Percentiles rank a stretch among this genome's conserved stretches.
Evolutionary conservation across 1,139 yeast species (phyloP).

Genomic region (Petasospora rhodanensis): DNA sequence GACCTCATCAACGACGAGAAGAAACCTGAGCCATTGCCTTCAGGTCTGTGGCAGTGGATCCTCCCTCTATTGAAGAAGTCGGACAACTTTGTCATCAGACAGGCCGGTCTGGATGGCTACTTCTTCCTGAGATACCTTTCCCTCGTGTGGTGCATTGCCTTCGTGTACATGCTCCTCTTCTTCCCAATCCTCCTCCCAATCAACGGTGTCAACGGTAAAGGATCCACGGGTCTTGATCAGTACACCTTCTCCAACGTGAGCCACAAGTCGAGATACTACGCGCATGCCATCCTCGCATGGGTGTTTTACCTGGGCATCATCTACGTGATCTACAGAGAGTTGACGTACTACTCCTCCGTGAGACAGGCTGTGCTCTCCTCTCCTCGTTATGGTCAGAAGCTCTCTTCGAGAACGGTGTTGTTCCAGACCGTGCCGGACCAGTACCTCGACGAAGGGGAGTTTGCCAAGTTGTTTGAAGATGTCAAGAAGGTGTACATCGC

Average conservation of each 20-base stretch:
- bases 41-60: conserved; percentile 63
- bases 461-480: conserved; percentile 62
- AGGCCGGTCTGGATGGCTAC: conserved; percentile 79
- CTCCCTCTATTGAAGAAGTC: conserved; percentile 53
- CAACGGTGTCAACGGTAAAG: conserved; percentile 58
- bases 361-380: conserved; percentile 79
- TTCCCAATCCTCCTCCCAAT: conserved; percentile 62
- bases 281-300: conserved; percentile 84
- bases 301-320: conserved; percentile 64
- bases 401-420: conserved; percentile 75
- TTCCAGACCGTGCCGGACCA: conserved; percentile 77
- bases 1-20: conserved; percentile 57
- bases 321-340: conserved; percentile 75
- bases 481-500: conserved; percentile 72
- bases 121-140: conserved; percentile 76
- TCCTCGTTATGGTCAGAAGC: conserved; percentile 68
- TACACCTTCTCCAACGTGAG: conserved; percentile 72
- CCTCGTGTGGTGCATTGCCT: conserved; percentile 53
- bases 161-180: conserved; percentile 47
- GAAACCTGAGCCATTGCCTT: conserved; percentile 58
- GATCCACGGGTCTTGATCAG: conserved; percentile 62
- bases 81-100: conserved; percentile 60
- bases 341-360: conserved; percentile 72
- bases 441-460: conserved; percentile 58
- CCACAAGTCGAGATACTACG: conserved; percentile 62